Conservation (phyloP, 164 flowering plant genomes). For the Taxillus chinensis region DNA sequence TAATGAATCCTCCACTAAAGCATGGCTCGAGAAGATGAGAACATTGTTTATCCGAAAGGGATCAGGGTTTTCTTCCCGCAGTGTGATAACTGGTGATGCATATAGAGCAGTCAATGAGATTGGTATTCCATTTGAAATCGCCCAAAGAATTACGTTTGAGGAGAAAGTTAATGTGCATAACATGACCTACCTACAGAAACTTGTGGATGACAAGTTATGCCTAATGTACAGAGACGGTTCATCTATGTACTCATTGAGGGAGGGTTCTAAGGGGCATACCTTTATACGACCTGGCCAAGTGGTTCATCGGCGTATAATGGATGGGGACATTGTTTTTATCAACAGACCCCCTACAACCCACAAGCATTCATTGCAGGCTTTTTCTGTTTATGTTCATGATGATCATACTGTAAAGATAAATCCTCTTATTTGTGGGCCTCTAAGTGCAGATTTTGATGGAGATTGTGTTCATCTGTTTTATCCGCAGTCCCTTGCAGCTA, state of each 20-base stretch:
- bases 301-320: slow-evolving; percentile 72
- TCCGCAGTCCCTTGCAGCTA: slow-evolving; percentile 85
- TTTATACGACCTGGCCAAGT: slow-evolving; percentile 66
- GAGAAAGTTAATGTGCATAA: slow-evolving; percentile 73
- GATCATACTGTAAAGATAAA: slow-evolving; percentile 87
- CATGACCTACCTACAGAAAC: slow-evolving; percentile 40
- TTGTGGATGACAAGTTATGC: slow-evolving; percentile 74
- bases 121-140: slow-evolving; percentile 80
- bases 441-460: slow-evolving; percentile 95
- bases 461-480: slow-evolving; percentile 85
- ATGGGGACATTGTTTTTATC: slow-evolving; percentile 85
- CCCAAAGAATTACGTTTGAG: slow-evolving; percentile 80
- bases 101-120: slow-evolving; percentile 59
- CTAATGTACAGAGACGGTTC: slow-evolving; percentile 62
- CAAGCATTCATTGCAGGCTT: slow-evolving; percentile 89
- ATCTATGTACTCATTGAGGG: slow-evolving; percentile 60
- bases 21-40: slow-evolving; percentile 90
- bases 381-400: slow-evolving; percentile 67
- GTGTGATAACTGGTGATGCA: slow-evolving; percentile 90
- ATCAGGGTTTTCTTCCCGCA: slow-evolving; percentile 87
- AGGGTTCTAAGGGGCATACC: slow-evolving; percentile 79
- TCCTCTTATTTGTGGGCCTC: slow-evolving; percentile 87
- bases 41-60: slow-evolving; percentile 84
- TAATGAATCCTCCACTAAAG: slow-evolving; percentile 49
- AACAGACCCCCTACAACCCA: slow-evolving; percentile 96